Evolutionary conservation across 2,329 filamentous ascomycete species (phyloP).

Genomic region (Tetracladium maxilliforme): DNA sequence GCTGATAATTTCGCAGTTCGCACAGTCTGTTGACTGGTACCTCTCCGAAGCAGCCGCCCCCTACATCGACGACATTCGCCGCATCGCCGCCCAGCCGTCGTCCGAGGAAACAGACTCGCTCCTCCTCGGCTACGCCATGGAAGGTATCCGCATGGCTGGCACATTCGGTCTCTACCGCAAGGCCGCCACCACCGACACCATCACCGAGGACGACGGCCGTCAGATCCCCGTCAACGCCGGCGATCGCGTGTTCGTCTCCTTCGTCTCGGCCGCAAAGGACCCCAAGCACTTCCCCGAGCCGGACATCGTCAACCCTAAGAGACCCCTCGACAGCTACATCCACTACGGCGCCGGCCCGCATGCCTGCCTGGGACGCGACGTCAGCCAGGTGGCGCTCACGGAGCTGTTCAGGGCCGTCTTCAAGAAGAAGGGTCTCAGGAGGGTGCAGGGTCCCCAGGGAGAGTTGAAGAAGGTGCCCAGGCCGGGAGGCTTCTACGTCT

Average conservation of each 20-base stretch:
- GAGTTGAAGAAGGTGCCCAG: conserved; percentile 40
- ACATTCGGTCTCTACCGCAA: conserved; percentile 46
- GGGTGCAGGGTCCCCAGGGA: conserved; percentile 8
- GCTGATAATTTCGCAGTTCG: conserved; percentile 31
- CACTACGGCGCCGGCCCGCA: conserved; percentile 48
- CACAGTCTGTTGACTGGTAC: conserved; percentile 58
- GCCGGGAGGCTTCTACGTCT: conserved; percentile 40
- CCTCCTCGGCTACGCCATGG: conserved; percentile 54
- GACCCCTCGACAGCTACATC: conserved; percentile 47
- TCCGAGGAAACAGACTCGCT: conserved; percentile 40
- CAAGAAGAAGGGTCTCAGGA: conserved; percentile 8
- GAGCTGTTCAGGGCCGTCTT: conserved; percentile 16
- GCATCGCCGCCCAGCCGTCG: conserved; percentile 37
- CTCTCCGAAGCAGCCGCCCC: conserved; percentile 36
- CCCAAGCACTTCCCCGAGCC: conserved; percentile 43
- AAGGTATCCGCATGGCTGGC: conserved; percentile 52
- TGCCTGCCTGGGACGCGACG: conserved; percentile 42
- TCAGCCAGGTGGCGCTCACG: conserved; percentile 43
- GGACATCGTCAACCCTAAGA: conserved; percentile 43
- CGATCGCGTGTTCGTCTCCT: conserved; percentile 48
- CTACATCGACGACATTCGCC: conserved; percentile 43
- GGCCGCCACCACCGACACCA: conserved; percentile 27
- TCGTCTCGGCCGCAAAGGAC: conserved; percentile 39
- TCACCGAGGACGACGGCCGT: conserved; percentile 34
- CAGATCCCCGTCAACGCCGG: conserved; percentile 36